Percentiles rank a stretch among this genome's conserved stretches.
Evolutionary conservation across 257 asterid genomes (phyloP).

Genomic region (Solanum arcanum): DNA sequence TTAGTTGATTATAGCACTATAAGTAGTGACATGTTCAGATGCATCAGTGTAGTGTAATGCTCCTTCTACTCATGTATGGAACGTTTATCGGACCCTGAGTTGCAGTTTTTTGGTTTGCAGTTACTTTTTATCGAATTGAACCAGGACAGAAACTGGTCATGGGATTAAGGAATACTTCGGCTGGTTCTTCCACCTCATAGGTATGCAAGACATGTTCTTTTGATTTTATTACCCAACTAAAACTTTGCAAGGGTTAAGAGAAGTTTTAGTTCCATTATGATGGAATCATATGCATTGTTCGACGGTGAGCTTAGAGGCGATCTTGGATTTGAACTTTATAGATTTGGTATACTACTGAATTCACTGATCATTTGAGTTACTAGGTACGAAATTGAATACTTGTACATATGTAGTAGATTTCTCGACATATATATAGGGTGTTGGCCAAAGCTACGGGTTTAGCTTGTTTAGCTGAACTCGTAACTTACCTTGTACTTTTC

Average conservation of each 20-base stretch:
- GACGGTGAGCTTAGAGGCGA: background rate
- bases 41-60: background rate
- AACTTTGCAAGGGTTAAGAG: background rate
- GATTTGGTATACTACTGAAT: background rate
- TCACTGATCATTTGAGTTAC: background rate
- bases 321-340: background rate
- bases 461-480: background rate
- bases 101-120: slow-evolving; percentile 18
- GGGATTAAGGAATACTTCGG: slow-evolving; percentile 45
- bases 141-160: slow-evolving; percentile 54
- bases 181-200: background rate
- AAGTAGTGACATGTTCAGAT: background rate
- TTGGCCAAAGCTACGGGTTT: background rate
- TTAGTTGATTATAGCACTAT: background rate
- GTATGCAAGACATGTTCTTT: background rate
- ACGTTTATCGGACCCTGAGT: background rate
- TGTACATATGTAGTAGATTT: background rate
- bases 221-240: background rate
- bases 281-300: background rate
- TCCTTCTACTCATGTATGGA: background rate
- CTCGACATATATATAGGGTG: background rate
- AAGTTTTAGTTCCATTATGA: background rate
- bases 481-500: background rate
- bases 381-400: background rate
- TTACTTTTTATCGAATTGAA: slow-evolving; percentile 54